Evolutionary conservation across 192 early-diverging fungal genomes (phyloP).

Genomic region (Umbelopsis isabellina): DNA sequence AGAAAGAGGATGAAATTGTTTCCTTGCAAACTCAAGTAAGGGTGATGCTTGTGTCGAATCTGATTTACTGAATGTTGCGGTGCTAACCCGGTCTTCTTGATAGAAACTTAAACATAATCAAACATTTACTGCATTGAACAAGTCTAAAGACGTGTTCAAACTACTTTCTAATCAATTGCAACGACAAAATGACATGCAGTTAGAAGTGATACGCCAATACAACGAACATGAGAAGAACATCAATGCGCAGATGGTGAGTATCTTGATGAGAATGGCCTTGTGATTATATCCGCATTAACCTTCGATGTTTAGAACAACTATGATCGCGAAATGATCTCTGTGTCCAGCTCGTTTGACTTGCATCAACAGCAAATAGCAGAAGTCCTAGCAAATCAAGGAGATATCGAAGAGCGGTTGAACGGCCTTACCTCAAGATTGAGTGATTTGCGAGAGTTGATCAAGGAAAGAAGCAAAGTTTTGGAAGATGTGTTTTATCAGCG

Average conservation of each 20-base stretch:
- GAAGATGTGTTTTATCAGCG: constrained; percentile 42
- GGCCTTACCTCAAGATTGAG: constrained; percentile 3
- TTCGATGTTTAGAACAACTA: constrained; percentile 11
- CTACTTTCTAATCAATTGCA: constrained; percentile 76
- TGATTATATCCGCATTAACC: neutral
- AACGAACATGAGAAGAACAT: constrained; percentile 83
- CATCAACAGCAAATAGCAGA: constrained; percentile 35
- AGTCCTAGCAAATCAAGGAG: constrained; percentile 30
- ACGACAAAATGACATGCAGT: constrained; percentile 83
- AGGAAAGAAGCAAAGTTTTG: constrained; percentile 7
- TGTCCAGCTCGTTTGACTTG: constrained; percentile 21
- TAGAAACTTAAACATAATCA: constrained; percentile 77
- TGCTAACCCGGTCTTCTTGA: neutral
- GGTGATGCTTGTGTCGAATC: neutral
- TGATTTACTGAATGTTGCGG: too few species aligned
- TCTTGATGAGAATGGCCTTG: neutral
- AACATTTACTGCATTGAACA: constrained; percentile 77
- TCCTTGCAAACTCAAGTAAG: constrained; percentile 52
- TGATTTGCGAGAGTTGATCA: neutral
- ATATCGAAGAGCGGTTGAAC: constrained; percentile 1
- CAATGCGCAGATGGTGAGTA: constrained; percentile 49
- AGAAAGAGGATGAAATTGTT: constrained; percentile 74
- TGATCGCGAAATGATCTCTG: constrained; percentile 11
- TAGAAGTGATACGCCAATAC: constrained; percentile 81
- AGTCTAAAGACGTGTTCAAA: constrained; percentile 71